These are phyloP conservation scores for Saksenaea oblongispora DNA, from an alignment of 371 early-diverging fungal species.

Conservation along the genomic window DNA sequence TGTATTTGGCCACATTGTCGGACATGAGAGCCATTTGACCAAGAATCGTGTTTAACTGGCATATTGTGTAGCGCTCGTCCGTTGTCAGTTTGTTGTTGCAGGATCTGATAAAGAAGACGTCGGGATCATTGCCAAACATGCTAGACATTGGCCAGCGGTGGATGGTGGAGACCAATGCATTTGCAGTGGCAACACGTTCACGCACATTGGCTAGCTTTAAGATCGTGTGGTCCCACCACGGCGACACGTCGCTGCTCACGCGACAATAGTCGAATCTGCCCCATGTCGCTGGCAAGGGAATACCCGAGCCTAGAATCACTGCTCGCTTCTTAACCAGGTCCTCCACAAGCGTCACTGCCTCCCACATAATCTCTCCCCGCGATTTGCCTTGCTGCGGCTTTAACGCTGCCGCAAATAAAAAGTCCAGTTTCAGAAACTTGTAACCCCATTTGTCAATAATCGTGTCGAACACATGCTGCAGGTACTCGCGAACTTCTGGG, in stretches of 20 bases:
- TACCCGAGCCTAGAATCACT: slow-evolving; percentile 45
- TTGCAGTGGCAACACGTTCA: slow-evolving; percentile 47
- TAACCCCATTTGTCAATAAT: slow-evolving; percentile 47
- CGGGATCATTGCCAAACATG: slow-evolving; percentile 53
- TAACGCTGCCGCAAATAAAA: slow-evolving; percentile 50
- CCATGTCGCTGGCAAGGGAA: slow-evolving; percentile 41
- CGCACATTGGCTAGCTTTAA: slow-evolving; percentile 39
- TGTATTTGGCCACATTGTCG: slow-evolving; percentile 34
- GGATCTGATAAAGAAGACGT: slow-evolving; percentile 47
- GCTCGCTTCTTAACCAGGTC: slow-evolving; percentile 36
- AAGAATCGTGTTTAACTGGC: slow-evolving; percentile 36
- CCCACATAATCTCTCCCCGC: slow-evolving; percentile 52
- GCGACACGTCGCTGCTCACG: slow-evolving; percentile 47
- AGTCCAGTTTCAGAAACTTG: slow-evolving; percentile 48
- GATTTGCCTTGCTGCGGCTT: slow-evolving; percentile 43
- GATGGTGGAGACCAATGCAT: slow-evolving; percentile 45
- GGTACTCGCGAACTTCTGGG: slow-evolving; percentile 34
- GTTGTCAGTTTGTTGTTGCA: slow-evolving; percentile 39
- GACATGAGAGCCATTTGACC: slow-evolving; percentile 52
- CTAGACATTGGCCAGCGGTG: slow-evolving; percentile 44
- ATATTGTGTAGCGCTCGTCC: slow-evolving; percentile 39
- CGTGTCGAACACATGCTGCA: slow-evolving; percentile 40
- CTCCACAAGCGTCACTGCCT: slow-evolving; percentile 40
- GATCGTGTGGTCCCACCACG: slow-evolving; percentile 42
- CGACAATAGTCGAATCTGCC: slow-evolving; percentile 46